phyloP scores from a whole-genome alignment of 768 basidiomycete genomes.

The Boletus sp. region DNA sequence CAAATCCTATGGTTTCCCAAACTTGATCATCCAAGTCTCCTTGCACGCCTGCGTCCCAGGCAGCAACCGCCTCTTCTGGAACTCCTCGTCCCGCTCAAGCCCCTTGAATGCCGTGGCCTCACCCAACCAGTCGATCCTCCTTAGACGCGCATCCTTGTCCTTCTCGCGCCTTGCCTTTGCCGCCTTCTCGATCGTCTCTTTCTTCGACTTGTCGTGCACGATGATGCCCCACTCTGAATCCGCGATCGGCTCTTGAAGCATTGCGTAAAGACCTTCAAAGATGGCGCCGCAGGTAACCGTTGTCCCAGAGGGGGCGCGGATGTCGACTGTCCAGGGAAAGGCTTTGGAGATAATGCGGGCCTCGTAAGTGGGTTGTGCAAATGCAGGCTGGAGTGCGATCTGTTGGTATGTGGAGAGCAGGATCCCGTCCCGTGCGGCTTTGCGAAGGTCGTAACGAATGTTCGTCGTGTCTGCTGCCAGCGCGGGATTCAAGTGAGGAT shows the following conservation, averaged over 20 bases:
- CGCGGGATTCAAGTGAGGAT: constrained; percentile 51
- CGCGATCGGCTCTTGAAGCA: constrained; percentile 51
- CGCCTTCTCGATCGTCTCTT: constrained; percentile 47
- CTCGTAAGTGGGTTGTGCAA: constrained; percentile 30
- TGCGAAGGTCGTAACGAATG: constrained; percentile 49
- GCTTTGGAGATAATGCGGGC: constrained; percentile 57
- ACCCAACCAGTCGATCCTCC: constrained; percentile 66
- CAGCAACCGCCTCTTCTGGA: constrained; percentile 47
- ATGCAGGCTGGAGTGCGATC: constrained; percentile 37
- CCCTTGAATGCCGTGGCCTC: constrained; percentile 59
- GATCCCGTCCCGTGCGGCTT: constrained; percentile 42
- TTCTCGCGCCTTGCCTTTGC: constrained; percentile 47
- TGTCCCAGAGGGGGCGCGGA: constrained; percentile 36
- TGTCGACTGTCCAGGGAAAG: constrained; percentile 67
- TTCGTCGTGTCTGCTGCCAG: constrained; percentile 52
- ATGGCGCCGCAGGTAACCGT: constrained; percentile 49
- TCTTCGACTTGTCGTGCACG: constrained; percentile 40
- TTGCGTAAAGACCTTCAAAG: constrained; percentile 51
- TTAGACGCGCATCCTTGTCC: constrained; percentile 38
- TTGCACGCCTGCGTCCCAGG: constrained; percentile 41
- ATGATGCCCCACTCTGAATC: constrained; percentile 72
- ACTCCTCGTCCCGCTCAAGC: constrained; percentile 58
- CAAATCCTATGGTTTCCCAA: constrained; percentile 33
- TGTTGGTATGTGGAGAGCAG: constrained; percentile 42
- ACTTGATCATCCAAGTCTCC: constrained; percentile 62